Evolutionary conservation across 2,329 filamentous ascomycete genomes (phyloP), one percentile per base, ranked within the genome.

Genomic region (Zymoseptoria tritici): DNA sequence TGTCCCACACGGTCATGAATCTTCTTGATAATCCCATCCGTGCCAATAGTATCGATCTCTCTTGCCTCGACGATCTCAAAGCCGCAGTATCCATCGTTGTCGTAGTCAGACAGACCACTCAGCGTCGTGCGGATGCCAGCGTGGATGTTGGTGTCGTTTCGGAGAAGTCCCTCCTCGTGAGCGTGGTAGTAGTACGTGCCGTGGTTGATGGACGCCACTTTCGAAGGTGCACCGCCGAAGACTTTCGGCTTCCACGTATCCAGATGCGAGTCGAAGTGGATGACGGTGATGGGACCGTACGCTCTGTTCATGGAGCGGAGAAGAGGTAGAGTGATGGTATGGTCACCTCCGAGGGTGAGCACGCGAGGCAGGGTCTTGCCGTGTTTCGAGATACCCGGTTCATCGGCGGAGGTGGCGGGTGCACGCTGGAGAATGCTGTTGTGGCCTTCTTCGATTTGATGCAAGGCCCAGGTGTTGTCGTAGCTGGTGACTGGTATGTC

Each of bases 121-220:
- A 94, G 79, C 2, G 89, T 94, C 0, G 90, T 94, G 58, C 90
- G 85, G 73, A 95, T 94, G 49, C 90, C 90, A 16, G 89, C 90
- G 72, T 95, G 90, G 74, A 95, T 91, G 76, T 91, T 93, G 66
- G 84, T 88, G 77, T 94, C 88, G 71, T 94, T 95, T 63, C 81
- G 81, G 20, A 95, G 79, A 16, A 94, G 79, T 2, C 90, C 90
- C 72, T 94, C 89, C 75, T 86, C 83, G 0, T 87, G 77, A 0
- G 90, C 90, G 72, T 93, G 89, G 76, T 87, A 94, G 77, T 95
- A 95, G 78, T 94, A 94, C 1, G 90, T 94, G 50, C 90, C 90
- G 76, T 94, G 67, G 76, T 94, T 95, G 77, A 95, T 86, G 64
- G 81, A 81, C 20, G 90, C 90, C 49, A 86, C 83, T 62, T 91